Evolutionary conservation across 306 rosid species (phyloP).

Genomic region (Nissolia schottii): DNA sequence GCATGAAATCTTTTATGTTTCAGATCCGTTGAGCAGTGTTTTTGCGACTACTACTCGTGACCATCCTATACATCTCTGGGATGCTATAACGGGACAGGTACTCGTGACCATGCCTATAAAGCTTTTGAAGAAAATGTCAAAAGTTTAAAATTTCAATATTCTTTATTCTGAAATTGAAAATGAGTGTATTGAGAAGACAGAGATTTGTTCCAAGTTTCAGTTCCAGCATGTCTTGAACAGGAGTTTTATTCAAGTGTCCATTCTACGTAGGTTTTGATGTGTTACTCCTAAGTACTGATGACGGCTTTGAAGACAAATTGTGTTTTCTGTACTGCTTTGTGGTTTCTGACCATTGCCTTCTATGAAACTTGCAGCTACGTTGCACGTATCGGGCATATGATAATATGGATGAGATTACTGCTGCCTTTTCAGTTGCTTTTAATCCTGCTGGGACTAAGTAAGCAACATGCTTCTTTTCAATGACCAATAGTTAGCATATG

Average conservation of each 20-base stretch:
- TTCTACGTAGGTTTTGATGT: constrained; percentile 9
- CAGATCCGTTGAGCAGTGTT: constrained; percentile 82
- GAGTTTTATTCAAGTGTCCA: neutral
- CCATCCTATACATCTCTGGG: constrained; percentile 99
- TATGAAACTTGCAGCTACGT: constrained; percentile 66
- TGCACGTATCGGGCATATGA: constrained; percentile 97
- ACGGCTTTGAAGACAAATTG: neutral
- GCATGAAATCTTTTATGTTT: constrained; percentile 10
- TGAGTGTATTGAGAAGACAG: neutral
- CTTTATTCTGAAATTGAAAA: neutral
- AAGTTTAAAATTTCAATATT: constrained; percentile 3
- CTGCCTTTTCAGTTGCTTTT: constrained; percentile 90
- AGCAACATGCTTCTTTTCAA: constrained; percentile 26
- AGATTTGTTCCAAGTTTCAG: neutral
- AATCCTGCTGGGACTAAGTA: constrained; percentile 90
- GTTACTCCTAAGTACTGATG: neutral
- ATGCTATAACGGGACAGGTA: constrained; percentile 90
- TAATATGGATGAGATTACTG: constrained; percentile 89
- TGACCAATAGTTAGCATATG: constrained; percentile 11
- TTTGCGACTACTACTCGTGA: constrained; percentile 84
- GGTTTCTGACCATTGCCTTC: constrained; percentile 18
- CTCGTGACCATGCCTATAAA: neutral
- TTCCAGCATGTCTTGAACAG: neutral
- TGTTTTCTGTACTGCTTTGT: constrained; percentile 8
- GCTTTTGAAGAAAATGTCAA: neutral